A percentile compares a stretch with the other conserved stretches of the same genome.
Conservation (phyloP, 495 filamentous ascomycete genomes). For the Tuber indicum region DNA sequence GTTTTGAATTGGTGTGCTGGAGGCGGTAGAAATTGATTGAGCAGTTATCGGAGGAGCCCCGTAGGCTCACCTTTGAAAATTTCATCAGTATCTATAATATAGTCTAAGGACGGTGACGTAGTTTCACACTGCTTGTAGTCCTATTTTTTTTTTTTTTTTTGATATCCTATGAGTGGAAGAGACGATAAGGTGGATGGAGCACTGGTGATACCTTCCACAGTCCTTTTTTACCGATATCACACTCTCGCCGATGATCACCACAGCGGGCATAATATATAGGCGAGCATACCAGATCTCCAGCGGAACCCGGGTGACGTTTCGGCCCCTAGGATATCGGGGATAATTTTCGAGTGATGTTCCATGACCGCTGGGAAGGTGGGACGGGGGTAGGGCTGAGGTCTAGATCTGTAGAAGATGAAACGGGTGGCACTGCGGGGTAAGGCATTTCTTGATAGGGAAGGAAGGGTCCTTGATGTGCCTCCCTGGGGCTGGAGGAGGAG, state of each 20-base stretch:
- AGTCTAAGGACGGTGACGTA: background rate
- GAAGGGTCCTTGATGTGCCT: too few relatives aligned
- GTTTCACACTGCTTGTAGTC: too few relatives aligned
- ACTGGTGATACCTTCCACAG: background rate
- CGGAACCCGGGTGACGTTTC: background rate
- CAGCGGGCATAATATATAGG: background rate
- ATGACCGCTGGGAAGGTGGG: background rate
- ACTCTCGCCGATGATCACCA: background rate
- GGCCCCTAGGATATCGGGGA: background rate
- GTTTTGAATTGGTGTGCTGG: background rate
- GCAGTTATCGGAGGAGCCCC: background rate
- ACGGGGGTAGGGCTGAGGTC: background rate
- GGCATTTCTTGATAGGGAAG: background rate
- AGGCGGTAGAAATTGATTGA: background rate
- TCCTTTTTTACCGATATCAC: background rate
- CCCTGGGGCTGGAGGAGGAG: background rate
- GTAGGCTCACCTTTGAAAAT: background rate
- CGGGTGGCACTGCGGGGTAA: background rate
- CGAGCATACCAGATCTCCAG: background rate
- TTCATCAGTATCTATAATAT: too few relatives aligned
- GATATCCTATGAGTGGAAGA: background rate
- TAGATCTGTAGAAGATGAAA: background rate
- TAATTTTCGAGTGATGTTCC: background rate
- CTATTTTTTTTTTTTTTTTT: background rate
- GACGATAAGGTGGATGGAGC: background rate